Percentiles rank a stretch among this genome's conserved stretches.
phyloP scores from a whole-genome alignment of 2,329 filamentous ascomycete species.

The Phyllosticta citribraziliensis region DNA sequence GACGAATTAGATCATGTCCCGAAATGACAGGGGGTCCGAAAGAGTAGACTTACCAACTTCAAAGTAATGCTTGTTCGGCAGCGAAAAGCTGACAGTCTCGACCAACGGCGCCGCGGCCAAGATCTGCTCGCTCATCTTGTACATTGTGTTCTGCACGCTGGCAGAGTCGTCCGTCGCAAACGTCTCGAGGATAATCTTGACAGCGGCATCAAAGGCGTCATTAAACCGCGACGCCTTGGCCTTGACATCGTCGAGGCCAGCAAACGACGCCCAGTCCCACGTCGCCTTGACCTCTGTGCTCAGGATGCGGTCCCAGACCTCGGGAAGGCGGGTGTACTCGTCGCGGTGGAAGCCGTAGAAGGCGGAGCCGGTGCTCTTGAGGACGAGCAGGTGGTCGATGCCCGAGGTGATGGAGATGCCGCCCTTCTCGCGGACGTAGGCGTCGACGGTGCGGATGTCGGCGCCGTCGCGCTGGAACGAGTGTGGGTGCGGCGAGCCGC shows the following conservation, averaged over 20 bases:
- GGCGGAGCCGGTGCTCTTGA: conserved; percentile 93
- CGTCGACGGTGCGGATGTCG: conserved; percentile 78
- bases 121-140: conserved; percentile 92
- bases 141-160: conserved; percentile 96
- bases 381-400: conserved; percentile 72
- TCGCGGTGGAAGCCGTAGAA: conserved; percentile 93
- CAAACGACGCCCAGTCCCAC: conserved; percentile 77
- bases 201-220: conserved; percentile 65
- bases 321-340: conserved; percentile 81
- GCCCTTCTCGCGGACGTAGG: conserved; percentile 52
- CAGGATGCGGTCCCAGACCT: conserved; percentile 91
- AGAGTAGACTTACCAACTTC: conserved; percentile 62
- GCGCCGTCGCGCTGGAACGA: conserved; percentile 85
- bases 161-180: conserved; percentile 88
- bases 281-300: conserved; percentile 82
- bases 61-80: conserved; percentile 99
- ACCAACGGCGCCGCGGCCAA: conserved; percentile 64
- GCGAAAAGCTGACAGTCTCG: conserved; percentile 64
- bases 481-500: conserved; percentile 87
- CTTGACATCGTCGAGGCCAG: conserved; percentile 56
- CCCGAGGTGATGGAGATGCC: conserved; percentile 69
- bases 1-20: background rate
- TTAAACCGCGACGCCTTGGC: conserved; percentile 60
- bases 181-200: conserved; percentile 76
- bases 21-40: background rate